phyloP scores from a whole-genome alignment of 2,329 filamentous ascomycete species.

The Ascochyta fabae region DNA sequence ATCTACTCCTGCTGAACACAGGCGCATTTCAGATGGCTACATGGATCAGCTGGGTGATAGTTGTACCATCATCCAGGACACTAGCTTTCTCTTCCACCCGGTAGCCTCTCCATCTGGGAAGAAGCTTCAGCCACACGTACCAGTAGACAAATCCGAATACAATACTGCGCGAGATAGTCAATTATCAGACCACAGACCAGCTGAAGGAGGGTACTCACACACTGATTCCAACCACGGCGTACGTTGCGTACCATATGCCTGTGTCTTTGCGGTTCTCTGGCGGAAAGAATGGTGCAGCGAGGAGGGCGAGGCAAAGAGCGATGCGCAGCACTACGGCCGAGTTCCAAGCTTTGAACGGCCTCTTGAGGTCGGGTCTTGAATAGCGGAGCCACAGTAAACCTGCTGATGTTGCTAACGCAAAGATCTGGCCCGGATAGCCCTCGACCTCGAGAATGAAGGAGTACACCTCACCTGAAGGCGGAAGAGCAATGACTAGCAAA shows the following conservation, averaged over 20 bases:
- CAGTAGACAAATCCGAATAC: slow-evolving; percentile 68
- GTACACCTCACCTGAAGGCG: slow-evolving; percentile 70
- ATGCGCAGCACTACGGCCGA: slow-evolving; percentile 65
- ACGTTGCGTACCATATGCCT: slow-evolving; percentile 59
- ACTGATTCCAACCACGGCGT: slow-evolving; percentile 59
- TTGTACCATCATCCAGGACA: slow-evolving; percentile 70
- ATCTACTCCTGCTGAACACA: background rate
- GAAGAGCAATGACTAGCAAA: slow-evolving; percentile 68
- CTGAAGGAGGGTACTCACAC: slow-evolving; percentile 52
- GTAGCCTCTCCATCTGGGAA: slow-evolving; percentile 67
- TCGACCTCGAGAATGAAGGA: slow-evolving; percentile 77
- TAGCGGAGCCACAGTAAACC: slow-evolving; percentile 68
- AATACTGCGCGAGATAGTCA: slow-evolving; percentile 53
- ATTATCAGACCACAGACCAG: slow-evolving; percentile 3
- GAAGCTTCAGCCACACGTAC: slow-evolving; percentile 68
- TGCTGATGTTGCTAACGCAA: slow-evolving; percentile 62
- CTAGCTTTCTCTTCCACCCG: slow-evolving; percentile 66
- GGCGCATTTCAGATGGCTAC: slow-evolving; percentile 15
- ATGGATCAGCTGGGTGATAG: slow-evolving; percentile 64
- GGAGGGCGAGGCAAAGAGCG: slow-evolving; percentile 59
- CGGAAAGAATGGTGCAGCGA: slow-evolving; percentile 69
- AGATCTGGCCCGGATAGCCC: slow-evolving; percentile 69
- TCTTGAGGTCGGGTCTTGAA: slow-evolving; percentile 63
- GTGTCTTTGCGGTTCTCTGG: slow-evolving; percentile 45
- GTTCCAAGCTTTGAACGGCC: slow-evolving; percentile 71